Evolutionary conservation across 1,284 basidiomycete species (phyloP).

Genomic region (Ceratobasidium sp.): DNA sequence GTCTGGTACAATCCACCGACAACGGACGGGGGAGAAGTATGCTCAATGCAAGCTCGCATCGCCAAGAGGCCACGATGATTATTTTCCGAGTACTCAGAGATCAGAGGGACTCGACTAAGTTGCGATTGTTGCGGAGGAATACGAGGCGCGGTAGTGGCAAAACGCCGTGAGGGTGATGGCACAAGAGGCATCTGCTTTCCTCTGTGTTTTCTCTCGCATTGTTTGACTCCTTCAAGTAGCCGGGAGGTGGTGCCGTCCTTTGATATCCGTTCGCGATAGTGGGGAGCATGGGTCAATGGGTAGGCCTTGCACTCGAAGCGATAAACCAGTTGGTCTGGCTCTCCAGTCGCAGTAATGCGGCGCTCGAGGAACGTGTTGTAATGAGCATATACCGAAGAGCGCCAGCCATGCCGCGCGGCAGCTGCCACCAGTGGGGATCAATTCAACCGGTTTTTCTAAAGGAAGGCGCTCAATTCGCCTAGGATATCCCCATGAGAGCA

Average conservation of each 20-base stretch:
- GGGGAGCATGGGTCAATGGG: neutral
- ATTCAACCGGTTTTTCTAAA: no score
- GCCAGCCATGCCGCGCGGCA: no score
- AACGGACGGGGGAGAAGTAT: neutral
- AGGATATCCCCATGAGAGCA: no score
- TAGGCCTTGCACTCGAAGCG: constrained; percentile 15
- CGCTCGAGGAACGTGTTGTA: constrained; percentile 12
- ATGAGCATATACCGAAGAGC: constrained; percentile 8
- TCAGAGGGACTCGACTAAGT: neutral
- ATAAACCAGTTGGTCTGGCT: neutral
- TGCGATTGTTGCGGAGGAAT: no score
- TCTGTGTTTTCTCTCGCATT: neutral
- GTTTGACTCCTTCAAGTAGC: neutral
- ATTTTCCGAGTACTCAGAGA: neutral
- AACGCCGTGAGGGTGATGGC: no score
- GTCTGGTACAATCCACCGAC: neutral
- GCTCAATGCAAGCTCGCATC: neutral
- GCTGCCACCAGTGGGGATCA: no score
- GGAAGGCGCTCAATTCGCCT: no score
- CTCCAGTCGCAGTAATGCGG: neutral
- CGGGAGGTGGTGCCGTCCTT: neutral
- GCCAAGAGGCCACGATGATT: neutral
- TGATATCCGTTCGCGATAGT: constrained; percentile 1
- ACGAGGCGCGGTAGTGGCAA: no score
- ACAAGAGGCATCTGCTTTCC: no score